phyloP scores from a whole-genome alignment of 106 monocot genomes.

The Phalaenopsis aphrodite region DNA sequence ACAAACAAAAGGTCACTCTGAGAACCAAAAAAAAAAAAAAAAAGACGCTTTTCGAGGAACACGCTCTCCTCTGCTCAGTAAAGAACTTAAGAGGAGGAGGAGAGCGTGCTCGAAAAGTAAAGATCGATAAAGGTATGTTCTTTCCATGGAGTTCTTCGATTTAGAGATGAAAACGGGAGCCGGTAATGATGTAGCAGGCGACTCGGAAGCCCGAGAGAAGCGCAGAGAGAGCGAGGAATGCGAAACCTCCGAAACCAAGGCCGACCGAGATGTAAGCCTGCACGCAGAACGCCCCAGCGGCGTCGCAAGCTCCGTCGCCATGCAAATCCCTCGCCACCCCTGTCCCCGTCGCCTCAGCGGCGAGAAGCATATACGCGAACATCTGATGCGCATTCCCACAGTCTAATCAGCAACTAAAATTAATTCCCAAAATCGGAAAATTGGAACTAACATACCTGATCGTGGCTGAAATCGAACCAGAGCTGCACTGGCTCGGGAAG shows the following conservation, averaged over 20 bases:
- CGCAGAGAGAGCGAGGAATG: slow-evolving; percentile 50
- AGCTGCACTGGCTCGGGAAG: slow-evolving; percentile 79
- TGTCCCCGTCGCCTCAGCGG: slow-evolving; percentile 56
- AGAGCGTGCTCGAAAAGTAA: slow-evolving; percentile 6
- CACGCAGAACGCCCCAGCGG: slow-evolving; percentile 45
- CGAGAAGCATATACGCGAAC: slow-evolving; percentile 59
- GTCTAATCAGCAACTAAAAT: neutral
- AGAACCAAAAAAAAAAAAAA: neutral
- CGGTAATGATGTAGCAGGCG: slow-evolving; percentile 47
- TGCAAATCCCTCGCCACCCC: slow-evolving; percentile 29
- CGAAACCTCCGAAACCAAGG: slow-evolving; percentile 62
- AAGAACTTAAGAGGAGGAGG: neutral
- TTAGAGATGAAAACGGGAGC: slow-evolving; percentile 51
- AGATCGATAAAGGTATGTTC: neutral
- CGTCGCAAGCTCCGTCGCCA: slow-evolving; percentile 11
- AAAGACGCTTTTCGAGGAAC: slow-evolving; percentile 4
- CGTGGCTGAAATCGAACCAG: slow-evolving; percentile 98
- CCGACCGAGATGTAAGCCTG: slow-evolving; percentile 68
- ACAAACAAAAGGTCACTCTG: neutral
- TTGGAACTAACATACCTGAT: slow-evolving; percentile 37
- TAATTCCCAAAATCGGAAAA: neutral
- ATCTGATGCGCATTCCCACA: slow-evolving; percentile 17
- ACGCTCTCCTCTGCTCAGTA: neutral
- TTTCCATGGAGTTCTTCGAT: neutral
- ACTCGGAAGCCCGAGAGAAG: slow-evolving; percentile 66